Conservation (phyloP, 1,284 basidiomycete genomes). For the Austropuccinia psidii region DNA sequence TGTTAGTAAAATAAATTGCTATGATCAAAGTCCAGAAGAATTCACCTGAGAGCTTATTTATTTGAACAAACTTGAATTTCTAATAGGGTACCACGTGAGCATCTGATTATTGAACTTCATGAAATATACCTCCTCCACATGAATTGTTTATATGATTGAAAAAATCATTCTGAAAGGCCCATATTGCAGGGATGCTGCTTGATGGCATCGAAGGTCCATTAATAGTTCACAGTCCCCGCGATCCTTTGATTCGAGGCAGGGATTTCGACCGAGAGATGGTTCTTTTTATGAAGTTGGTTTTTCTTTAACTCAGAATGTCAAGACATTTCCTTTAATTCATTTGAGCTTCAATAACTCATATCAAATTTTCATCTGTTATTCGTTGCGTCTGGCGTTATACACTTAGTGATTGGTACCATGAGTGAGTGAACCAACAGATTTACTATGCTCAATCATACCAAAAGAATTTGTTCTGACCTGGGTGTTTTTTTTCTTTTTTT, state of each 20-base stretch:
- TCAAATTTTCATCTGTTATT: no score
- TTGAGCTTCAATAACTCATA: neutral
- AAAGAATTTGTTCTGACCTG: neutral
- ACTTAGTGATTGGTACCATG: constrained; percentile 50
- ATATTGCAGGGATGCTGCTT: constrained; percentile 42
- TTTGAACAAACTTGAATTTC: neutral
- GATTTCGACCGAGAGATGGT: constrained; percentile 43
- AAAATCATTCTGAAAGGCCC: neutral
- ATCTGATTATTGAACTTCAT: neutral
- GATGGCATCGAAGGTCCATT: constrained; percentile 35
- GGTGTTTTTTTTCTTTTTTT: neutral
- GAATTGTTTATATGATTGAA: neutral
- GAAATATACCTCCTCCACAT: neutral
- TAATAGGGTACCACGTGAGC: neutral
- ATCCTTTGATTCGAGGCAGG: constrained; percentile 43
- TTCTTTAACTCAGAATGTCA: neutral
- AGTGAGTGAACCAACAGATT: constrained; percentile 37
- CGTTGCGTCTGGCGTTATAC: no score
- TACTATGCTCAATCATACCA: neutral
- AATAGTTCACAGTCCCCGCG: constrained; percentile 44
- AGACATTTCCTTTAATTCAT: neutral
- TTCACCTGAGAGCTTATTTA: no score
- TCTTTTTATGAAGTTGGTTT: constrained; percentile 47
- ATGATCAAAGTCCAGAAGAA: neutral
- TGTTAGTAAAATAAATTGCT: constrained; percentile 45